Conservation (phyloP, 257 asterid species). For the Nicotiana undulata region DNA sequence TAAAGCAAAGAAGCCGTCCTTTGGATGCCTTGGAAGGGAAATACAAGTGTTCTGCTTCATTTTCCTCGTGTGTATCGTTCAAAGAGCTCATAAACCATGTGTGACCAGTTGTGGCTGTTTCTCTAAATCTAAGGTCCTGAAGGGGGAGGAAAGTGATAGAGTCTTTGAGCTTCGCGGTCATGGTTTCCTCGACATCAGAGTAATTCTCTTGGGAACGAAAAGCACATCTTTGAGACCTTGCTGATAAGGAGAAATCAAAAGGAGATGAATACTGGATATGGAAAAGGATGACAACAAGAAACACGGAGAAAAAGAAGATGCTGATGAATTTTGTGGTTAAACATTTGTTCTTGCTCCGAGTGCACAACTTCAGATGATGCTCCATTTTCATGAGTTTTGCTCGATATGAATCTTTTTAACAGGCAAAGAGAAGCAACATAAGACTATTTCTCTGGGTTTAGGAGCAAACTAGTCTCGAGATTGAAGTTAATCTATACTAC, state of each 20-base stretch:
- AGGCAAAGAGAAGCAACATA: background rate
- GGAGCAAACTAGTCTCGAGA: constrained; percentile 9
- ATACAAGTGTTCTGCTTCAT: constrained; percentile 23
- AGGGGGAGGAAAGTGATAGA: constrained; percentile 29
- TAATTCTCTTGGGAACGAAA: background rate
- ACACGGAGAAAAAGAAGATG: background rate
- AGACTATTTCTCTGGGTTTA: background rate
- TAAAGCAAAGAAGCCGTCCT: constrained; percentile 25
- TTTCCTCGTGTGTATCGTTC: constrained; percentile 16
- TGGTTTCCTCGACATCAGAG: background rate
- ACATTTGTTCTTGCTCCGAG: constrained; percentile 11
- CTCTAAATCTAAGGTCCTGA: constrained; percentile 20
- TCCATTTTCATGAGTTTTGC: constrained; percentile 5
- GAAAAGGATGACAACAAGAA: constrained; percentile 11
- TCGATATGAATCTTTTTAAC: background rate
- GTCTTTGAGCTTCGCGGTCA: constrained; percentile 14
- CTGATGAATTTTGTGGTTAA: constrained; percentile 2
- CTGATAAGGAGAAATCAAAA: background rate
- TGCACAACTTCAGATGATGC: background rate
- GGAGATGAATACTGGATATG: constrained; percentile 2
- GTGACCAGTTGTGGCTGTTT: constrained; percentile 17
- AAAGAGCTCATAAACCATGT: constrained; percentile 39
- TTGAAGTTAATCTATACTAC: background rate
- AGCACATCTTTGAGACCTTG: constrained; percentile 2
- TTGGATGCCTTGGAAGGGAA: constrained; percentile 27